phyloP scores from a whole-genome alignment of 441 rosid species.

The Adansonia grandidieri region DNA sequence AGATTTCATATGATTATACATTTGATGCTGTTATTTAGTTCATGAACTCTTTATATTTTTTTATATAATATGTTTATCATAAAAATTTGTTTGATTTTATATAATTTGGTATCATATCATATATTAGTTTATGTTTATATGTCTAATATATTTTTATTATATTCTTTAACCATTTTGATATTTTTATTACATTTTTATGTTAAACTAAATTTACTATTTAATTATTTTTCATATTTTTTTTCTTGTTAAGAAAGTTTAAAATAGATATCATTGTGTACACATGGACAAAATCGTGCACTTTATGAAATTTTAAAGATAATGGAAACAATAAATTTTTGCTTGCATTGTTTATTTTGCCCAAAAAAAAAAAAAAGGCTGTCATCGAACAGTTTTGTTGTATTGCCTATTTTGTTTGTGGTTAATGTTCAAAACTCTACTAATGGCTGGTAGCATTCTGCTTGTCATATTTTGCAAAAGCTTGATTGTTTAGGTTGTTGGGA shows the following conservation, averaged over 20 bases:
- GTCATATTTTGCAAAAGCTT: slow-evolving; percentile 13
- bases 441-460: not conserved
- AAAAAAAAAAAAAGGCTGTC: not conserved
- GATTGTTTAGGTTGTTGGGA: slow-evolving; percentile 10
- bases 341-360: not conserved
- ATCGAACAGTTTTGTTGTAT: not conserved
- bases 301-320: not conserved
- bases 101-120: not conserved
- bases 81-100: not conserved
- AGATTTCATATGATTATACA: not conserved
- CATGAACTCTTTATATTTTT: not conserved
- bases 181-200: slow-evolving; percentile 1
- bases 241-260: not conserved
- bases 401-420: not conserved
- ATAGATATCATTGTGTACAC: not conserved
- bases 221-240: not conserved
- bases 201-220: not conserved
- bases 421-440: not conserved
- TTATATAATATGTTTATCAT: not conserved
- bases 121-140: not conserved
- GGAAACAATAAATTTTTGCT: not conserved
- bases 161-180: not conserved
- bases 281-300: not conserved
- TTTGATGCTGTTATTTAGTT: not conserved
- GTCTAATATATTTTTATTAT: not conserved